Evolutionary conservation across 768 basidiomycete species (phyloP), one percentile per base, ranked within the genome.

Genomic region (Suillus clintonianus): DNA sequence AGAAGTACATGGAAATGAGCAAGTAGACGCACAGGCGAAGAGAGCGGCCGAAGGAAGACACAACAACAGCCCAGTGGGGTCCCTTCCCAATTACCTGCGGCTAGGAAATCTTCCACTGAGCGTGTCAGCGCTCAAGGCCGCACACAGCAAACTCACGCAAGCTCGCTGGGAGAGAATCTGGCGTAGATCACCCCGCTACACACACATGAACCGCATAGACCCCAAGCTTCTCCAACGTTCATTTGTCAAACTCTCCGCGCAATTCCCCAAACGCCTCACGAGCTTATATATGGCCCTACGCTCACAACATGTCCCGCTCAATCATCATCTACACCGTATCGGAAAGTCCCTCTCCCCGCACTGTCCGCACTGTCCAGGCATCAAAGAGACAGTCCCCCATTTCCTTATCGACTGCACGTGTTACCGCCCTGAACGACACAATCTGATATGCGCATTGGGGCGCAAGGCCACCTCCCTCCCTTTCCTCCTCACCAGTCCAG

Each of bases 231-330:
- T 55, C 4, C 8, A 47, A 4, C 11, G 17, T 0, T 54, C 39
- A 3, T 57, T 61, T n/a, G 10, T 34, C 22, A 69, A 65, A 57
- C 34, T 62, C 0, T 60, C 63, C 8, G 36, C 58, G 7, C 19
- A 37, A 0, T 39, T 75, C 4, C 59, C 63, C 0, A 48, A 68
- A 41, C 61, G 61, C 19, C 58, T 71, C 4, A 63, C 69, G 3
- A 68, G 71, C 43, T 32, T 78, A 5, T 51, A 79, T 0, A 64
- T 69, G 2, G 78, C 78, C 57, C 69, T 81, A n/a, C 47, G 71
- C 2, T 72, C 72, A 0, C 74, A 72, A 2, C 79, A 80, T 48
- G 53, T 65, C 9, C 71, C 73, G 0, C 69, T 79, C 0, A 66
- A 71, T 24, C 58, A 68, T 13, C 69, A 79, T 65, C 74, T 80